phyloP scores from a whole-genome alignment of 345 rosid genomes.

The Rubroshorea leprosula region DNA sequence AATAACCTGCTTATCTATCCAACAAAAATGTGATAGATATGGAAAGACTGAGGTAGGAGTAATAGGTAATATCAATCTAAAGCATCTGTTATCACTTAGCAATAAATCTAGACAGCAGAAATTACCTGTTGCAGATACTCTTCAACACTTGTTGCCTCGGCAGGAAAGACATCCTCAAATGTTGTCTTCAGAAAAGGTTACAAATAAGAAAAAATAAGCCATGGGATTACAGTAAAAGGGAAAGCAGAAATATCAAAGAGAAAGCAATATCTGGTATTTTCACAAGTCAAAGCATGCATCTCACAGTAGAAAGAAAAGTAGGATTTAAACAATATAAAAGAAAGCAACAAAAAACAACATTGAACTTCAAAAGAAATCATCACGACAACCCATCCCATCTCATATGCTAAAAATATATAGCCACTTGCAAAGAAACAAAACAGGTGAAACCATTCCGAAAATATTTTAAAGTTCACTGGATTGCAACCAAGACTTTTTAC shows the following conservation, averaged over 20 bases:
- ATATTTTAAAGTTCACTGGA: constrained; percentile 3
- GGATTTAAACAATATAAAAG: constrained; percentile 4
- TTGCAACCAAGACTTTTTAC: constrained; percentile 25
- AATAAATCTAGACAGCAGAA: constrained; percentile 12
- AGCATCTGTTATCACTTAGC: not conserved
- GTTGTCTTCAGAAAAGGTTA: constrained; percentile 48
- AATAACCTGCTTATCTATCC: not conserved
- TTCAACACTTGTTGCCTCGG: constrained; percentile 90
- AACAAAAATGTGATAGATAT: constrained; percentile 1
- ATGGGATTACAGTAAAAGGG: not conserved
- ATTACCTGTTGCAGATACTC: constrained; percentile 94
- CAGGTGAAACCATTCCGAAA: not conserved
- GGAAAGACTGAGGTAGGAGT: not conserved
- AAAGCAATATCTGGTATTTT: constrained; percentile 1
- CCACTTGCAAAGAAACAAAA: not conserved
- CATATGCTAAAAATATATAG: not conserved
- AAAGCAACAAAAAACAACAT: not conserved
- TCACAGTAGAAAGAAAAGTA: constrained; percentile 6
- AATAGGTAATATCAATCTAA: not conserved
- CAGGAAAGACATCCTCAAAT: constrained; percentile 97
- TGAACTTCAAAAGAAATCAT: too few species aligned
- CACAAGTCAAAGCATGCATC: constrained; percentile 6
- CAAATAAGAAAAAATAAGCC: constrained; percentile 11
- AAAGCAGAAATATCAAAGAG: not conserved
- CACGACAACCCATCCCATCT: not conserved